Evolutionary conservation across 345 rosid genomes (phyloP), one percentile per base, ranked within the genome.

Genomic region (Barbarea vulgaris): DNA sequence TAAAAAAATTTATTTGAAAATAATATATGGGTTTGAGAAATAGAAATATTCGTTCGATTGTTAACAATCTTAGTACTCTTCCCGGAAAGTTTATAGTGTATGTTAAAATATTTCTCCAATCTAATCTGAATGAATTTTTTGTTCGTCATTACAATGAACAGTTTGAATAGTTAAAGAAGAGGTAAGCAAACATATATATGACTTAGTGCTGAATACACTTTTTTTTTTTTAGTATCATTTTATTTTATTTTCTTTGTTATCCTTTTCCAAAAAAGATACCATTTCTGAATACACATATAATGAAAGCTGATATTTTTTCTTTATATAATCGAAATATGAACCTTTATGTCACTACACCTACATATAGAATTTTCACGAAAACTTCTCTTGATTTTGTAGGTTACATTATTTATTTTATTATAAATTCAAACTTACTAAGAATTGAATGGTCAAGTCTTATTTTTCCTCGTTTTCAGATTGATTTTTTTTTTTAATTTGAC

Each of bases 401-500:
- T 37, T 51, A 61, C 27, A 12, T 31, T n/a, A n/a, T n/a, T n/a
- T n/a, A n/a, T n/a, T n/a, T n/a, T n/a, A n/a, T n/a, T n/a, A n/a
- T n/a, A n/a, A n/a, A n/a, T n/a, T n/a, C n/a, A n/a, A n/a, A n/a
- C n/a, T n/a, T n/a, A n/a, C n/a, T 6, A 41, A 39, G 9, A 50
- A 41, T 73, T 56, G 78, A 74, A 74, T 19, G 27, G 79, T 67
- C 79, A 66, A 74, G 67, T 67, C 54, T 44, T 65, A 4, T 54
- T 64, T 17, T 65, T 64, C 69, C 27, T 48, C 36, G 39, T 24
- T 37, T 72, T 5, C 7, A 62, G 42, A 7, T 31, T 21, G 37
- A 34, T 9, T 31, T 60, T 48, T n/a, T 70, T 52, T n/a, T n/a
- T n/a, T n/a, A 37, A 3, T 47, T 18, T 74, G 10, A 15, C 14